These are phyloP conservation scores for Fusarium zealandicum DNA, from an alignment of 2,329 filamentous ascomycete genomes.

Conservation along the genomic window DNA sequence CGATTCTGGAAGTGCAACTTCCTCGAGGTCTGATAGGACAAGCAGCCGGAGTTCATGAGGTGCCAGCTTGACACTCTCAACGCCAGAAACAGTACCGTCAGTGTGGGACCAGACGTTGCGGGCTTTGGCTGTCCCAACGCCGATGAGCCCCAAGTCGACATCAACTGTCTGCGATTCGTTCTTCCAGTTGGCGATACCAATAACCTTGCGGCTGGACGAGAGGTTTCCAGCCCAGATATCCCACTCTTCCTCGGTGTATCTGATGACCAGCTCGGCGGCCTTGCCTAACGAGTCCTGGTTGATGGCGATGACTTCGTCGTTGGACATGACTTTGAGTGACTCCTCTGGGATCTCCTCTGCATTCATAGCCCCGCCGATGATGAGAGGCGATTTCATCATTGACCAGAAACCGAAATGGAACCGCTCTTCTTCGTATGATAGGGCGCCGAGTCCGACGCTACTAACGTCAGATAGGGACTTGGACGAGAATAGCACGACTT, in stretches of 20 bases:
- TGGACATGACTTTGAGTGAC: conserved; percentile 55
- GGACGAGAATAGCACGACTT: conserved; percentile 1
- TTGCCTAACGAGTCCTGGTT: conserved; percentile 63
- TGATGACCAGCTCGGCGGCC: conserved; percentile 57
- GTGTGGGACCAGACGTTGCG: conserved; percentile 51
- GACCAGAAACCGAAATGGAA: conserved; percentile 63
- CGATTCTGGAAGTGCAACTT: conserved; percentile 29
- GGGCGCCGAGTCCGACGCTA: conserved; percentile 55
- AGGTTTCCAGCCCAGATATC: conserved; percentile 60
- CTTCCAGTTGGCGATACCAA: conserved; percentile 59
- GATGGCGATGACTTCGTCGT: conserved; percentile 62
- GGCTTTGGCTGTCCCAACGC: conserved; percentile 49
- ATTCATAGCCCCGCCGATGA: conserved; percentile 55
- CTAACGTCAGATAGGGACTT: not conserved
- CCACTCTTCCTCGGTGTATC: conserved; percentile 57
- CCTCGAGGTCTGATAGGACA: conserved; percentile 47
- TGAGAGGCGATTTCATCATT: conserved; percentile 59
- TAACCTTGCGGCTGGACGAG: conserved; percentile 51
- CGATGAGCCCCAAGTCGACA: conserved; percentile 51
- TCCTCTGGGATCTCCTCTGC: conserved; percentile 46
- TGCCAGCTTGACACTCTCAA: conserved; percentile 44
- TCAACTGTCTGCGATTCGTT: conserved; percentile 52
- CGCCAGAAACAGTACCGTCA: conserved; percentile 45
- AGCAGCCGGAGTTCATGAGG: conserved; percentile 52
- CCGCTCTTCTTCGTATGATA: conserved; percentile 56